Evolutionary conservation across 1,284 basidiomycete genomes (phyloP).

Genomic region (Moesziomyces globuligerus): DNA sequence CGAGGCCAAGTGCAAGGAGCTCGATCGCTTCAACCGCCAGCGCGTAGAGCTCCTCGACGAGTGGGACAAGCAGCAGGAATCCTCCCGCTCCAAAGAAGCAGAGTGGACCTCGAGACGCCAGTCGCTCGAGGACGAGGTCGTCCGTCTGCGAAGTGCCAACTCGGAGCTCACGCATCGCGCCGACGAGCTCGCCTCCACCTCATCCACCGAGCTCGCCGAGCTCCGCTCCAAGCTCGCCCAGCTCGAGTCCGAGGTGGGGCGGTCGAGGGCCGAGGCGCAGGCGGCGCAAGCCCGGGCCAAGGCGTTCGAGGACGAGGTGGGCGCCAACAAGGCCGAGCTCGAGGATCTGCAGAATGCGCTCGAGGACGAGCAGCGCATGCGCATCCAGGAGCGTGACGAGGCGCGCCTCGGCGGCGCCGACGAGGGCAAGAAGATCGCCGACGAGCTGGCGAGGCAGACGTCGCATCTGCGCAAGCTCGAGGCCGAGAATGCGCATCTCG

Average conservation of each 20-base stretch:
- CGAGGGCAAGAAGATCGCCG: constrained; percentile 28
- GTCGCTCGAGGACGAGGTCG: constrained; percentile 42
- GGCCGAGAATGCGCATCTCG: constrained; percentile 37
- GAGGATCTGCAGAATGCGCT: constrained; percentile 47
- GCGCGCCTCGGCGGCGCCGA: constrained; percentile 14
- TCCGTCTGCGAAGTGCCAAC: constrained; percentile 29
- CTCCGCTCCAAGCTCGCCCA: constrained; percentile 13
- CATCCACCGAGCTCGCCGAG: constrained; percentile 9
- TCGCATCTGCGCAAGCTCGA: constrained; percentile 46
- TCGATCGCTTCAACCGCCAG: constrained; percentile 57
- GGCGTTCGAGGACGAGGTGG: constrained; percentile 27
- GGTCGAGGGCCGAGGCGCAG: constrained; percentile 24
- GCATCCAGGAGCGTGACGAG: constrained; percentile 13
- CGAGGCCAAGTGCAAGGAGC: constrained; percentile 52
- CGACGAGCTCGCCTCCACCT: constrained; percentile 24
- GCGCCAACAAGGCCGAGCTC: constrained; percentile 35
- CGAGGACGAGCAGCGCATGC: constrained; percentile 46
- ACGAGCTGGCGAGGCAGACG: constrained; percentile 39
- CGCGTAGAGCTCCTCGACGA: constrained; percentile 56
- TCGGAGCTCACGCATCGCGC: constrained; percentile 30
- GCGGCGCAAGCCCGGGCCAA: constrained; percentile 14
- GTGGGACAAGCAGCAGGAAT: constrained; percentile 57
- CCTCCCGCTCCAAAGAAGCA: constrained; percentile 27
- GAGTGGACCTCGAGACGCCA: constrained; percentile 33
- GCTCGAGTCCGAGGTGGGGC: constrained; percentile 35